Conservation (phyloP, 2,329 filamentous ascomycete species). For the Mollisiaceae sp. region DNA sequence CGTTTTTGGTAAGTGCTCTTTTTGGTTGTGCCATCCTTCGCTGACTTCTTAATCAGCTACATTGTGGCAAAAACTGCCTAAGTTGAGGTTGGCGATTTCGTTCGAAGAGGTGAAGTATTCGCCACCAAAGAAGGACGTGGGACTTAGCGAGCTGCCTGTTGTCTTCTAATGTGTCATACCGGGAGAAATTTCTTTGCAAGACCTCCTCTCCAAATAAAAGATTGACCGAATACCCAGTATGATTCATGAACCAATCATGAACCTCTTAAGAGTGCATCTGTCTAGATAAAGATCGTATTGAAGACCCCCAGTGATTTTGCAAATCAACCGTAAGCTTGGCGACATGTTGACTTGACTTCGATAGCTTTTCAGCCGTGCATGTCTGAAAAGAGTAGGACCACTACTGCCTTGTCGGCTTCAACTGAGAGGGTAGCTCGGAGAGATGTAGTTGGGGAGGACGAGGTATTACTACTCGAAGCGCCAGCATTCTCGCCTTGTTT, state of each 20-base stretch:
- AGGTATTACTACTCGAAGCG: neutral
- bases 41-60: constrained; percentile 3
- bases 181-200: neutral
- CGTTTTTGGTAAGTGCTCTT: constrained; percentile 48
- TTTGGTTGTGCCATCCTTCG: neutral
- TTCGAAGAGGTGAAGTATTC: constrained; percentile 48
- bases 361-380: too few relatives aligned
- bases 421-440: too few relatives aligned
- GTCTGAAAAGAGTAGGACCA: too few relatives aligned
- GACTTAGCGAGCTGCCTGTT: constrained; percentile 46
- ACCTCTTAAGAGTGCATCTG: too few relatives aligned
- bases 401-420: neutral
- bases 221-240: too few relatives aligned
- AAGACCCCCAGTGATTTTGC: too few relatives aligned
- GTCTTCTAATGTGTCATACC: constrained; percentile 14
- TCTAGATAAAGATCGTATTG: too few relatives aligned
- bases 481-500: neutral
- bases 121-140: constrained; percentile 47
- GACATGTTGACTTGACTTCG: too few relatives aligned
- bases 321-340: too few relatives aligned
- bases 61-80: constrained; percentile 47
- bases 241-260: too few relatives aligned
- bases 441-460: neutral
- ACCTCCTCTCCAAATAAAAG: neutral
- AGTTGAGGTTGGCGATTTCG: constrained; percentile 47